These are phyloP conservation scores for Saccharomyces pastorianus DNA, from an alignment of 1,139 yeast genomes.

Conservation along the genomic window DNA sequence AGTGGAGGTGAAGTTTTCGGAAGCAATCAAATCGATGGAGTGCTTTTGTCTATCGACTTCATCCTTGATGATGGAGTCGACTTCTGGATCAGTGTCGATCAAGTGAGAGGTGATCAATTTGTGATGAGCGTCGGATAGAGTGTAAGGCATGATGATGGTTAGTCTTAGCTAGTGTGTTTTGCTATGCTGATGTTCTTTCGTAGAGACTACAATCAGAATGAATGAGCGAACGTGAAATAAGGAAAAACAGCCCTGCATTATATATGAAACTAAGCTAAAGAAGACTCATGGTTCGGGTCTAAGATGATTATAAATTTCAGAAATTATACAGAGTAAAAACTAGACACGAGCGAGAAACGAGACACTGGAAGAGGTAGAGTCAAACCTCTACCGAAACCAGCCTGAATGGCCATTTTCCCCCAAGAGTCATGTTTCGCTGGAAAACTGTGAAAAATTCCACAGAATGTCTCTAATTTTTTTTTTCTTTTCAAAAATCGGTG, in stretches of 20 bases:
- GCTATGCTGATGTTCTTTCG: not conserved
- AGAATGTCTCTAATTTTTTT: too few relatives aligned
- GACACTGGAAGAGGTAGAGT: not conserved
- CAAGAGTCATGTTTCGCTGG: not conserved
- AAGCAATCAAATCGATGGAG: conserved; percentile 88
- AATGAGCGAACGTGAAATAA: not conserved
- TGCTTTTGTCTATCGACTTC: conserved; percentile 92
- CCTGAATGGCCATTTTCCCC: not conserved
- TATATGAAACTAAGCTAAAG: not conserved
- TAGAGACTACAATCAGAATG: not conserved
- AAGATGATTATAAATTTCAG: not conserved
- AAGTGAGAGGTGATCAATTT: conserved; percentile 61
- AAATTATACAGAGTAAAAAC: not conserved
- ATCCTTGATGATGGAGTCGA: conserved; percentile 70
- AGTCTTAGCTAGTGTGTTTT: not conserved
- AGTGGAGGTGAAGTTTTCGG: conserved; percentile 94
- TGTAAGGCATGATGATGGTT: conserved; percentile 36
- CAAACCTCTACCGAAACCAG: not conserved
- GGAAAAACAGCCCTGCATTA: not conserved
- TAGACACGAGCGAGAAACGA: not conserved
- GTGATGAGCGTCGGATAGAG: conserved; percentile 58
- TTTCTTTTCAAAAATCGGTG: not conserved
- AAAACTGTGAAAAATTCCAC: not conserved
- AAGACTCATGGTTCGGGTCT: not conserved
- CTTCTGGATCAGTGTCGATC: conserved; percentile 75